Percentiles rank a stretch among this genome's conserved stretches.
Evolutionary conservation across 2,329 filamentous ascomycete species (phyloP).

Genomic region (Aureobasidium sp.): DNA sequence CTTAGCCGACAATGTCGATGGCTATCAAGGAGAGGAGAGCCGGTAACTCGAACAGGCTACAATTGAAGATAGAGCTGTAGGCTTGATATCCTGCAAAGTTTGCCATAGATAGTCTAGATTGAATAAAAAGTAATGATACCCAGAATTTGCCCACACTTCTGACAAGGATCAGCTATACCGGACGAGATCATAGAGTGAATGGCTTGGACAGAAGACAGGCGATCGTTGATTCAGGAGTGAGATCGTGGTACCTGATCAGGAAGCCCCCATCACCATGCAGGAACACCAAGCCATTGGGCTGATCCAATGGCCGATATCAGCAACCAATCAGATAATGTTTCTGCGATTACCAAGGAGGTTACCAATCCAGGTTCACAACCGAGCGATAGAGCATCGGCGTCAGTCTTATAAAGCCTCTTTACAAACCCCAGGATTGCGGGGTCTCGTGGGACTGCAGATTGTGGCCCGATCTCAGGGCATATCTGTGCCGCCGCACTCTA

Average conservation of each 20-base stretch:
- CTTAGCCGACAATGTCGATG: conserved; percentile 16
- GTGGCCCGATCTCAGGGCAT: background rate
- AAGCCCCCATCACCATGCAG: background rate
- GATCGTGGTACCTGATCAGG: background rate
- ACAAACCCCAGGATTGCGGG: background rate
- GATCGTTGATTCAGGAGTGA: too few relatives aligned
- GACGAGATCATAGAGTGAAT: too few relatives aligned
- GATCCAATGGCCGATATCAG: background rate
- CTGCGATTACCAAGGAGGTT: background rate
- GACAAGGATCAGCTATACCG: background rate
- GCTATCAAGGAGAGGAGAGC: conserved; percentile 12
- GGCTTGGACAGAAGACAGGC: too few relatives aligned
- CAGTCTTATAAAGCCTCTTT: conserved; percentile 6
- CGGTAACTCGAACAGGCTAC: background rate
- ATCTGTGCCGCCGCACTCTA: background rate
- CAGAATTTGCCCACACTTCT: too few relatives aligned
- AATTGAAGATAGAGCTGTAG: too few relatives aligned
- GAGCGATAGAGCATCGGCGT: conserved; percentile 1
- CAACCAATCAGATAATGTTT: background rate
- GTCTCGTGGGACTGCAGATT: background rate
- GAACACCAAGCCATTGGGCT: background rate
- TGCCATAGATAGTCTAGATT: too few relatives aligned
- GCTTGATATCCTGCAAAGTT: too few relatives aligned
- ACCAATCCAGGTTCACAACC: background rate
- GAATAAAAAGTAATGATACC: too few relatives aligned